phyloP scores from a whole-genome alignment of 1,284 basidiomycete genomes.

The Phylloporus gajari region DNA sequence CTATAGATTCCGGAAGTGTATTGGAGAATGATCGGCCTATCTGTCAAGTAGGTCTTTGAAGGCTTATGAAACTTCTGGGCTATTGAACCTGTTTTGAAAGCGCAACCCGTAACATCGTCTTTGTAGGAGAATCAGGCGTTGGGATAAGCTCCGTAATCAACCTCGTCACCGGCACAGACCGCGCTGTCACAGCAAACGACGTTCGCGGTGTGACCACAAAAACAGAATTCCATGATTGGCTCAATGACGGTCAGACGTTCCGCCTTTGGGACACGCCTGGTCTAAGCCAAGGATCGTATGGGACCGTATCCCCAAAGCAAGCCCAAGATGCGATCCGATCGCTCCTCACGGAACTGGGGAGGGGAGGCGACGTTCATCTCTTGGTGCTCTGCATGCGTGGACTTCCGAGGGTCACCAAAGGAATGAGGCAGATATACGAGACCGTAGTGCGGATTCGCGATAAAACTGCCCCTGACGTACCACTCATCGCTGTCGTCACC shows the following conservation, averaged over 20 bases:
- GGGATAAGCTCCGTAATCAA: slow-evolving; percentile 48
- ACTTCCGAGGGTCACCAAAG: slow-evolving; percentile 38
- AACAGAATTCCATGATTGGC: slow-evolving; percentile 37
- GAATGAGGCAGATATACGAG: slow-evolving; percentile 43
- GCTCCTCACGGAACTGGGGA: slow-evolving; percentile 38
- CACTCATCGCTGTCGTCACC: slow-evolving; percentile 43
- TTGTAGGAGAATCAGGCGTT: slow-evolving; percentile 43
- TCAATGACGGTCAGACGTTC: slow-evolving; percentile 31
- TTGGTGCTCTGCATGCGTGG: slow-evolving; percentile 46
- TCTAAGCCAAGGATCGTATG: slow-evolving; percentile 41
- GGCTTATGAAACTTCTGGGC: too few relatives aligned
- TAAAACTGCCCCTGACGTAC: slow-evolving; percentile 29
- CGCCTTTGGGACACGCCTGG: slow-evolving; percentile 49
- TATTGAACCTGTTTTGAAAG: slow-evolving; percentile 27
- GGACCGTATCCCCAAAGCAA: slow-evolving; percentile 37
- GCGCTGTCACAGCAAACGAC: slow-evolving; percentile 40
- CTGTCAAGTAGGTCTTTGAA: slow-evolving; percentile 15
- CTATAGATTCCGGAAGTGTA: slow-evolving; percentile 1
- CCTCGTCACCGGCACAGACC: slow-evolving; percentile 34
- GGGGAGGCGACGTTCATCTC: slow-evolving; percentile 41
- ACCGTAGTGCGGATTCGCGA: slow-evolving; percentile 36
- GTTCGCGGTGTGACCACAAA: slow-evolving; percentile 43
- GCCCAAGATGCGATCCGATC: slow-evolving; percentile 41
- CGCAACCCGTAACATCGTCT: slow-evolving; percentile 42
- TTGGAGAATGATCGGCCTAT: slow-evolving; percentile 21